These are phyloP conservation scores for Waitea zeae DNA, from an alignment of 1,284 basidiomycete species.

Conservation along the genomic window DNA sequence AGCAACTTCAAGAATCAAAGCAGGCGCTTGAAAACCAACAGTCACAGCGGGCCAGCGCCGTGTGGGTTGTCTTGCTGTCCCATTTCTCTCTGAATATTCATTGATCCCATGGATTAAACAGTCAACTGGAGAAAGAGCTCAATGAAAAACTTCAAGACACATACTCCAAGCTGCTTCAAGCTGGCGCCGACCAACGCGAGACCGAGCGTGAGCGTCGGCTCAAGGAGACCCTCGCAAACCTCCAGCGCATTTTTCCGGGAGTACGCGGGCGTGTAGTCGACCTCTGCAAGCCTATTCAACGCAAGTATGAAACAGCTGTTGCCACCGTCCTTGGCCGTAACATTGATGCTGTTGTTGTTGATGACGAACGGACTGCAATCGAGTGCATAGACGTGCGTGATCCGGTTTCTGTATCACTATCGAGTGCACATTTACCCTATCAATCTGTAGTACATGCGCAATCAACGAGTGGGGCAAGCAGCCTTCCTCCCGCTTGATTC, in stretches of 20 bases:
- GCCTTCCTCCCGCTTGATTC: conserved; percentile 97
- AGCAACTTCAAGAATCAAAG: conserved; percentile 37
- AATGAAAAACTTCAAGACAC: conserved; percentile 82
- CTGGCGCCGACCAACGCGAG: conserved; percentile 74
- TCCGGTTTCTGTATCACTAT: neutral
- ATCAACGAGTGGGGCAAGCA: conserved; percentile 86
- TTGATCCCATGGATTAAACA: no score
- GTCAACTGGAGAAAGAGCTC: conserved; percentile 74
- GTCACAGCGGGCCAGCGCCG: conserved; percentile 59
- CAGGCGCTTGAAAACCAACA: conserved; percentile 64
- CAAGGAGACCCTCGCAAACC: conserved; percentile 70
- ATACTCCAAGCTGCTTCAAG: conserved; percentile 76
- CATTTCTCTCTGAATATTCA: neutral
- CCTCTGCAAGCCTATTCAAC: conserved; percentile 82
- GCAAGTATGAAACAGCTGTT: conserved; percentile 91
- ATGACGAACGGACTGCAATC: conserved; percentile 92
- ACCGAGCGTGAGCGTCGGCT: conserved; percentile 72
- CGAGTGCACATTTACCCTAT: neutral
- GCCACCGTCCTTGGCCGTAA: conserved; percentile 90
- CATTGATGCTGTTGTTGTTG: conserved; percentile 91
- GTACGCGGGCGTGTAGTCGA: conserved; percentile 86
- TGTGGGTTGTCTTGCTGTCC: no score
- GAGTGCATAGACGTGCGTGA: conserved; percentile 80
- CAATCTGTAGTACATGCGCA: conserved; percentile 69
- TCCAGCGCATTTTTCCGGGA: conserved; percentile 82